phyloP scores from a whole-genome alignment of 768 basidiomycete species.

The Krasilnikovozyma curviuscula region DNA sequence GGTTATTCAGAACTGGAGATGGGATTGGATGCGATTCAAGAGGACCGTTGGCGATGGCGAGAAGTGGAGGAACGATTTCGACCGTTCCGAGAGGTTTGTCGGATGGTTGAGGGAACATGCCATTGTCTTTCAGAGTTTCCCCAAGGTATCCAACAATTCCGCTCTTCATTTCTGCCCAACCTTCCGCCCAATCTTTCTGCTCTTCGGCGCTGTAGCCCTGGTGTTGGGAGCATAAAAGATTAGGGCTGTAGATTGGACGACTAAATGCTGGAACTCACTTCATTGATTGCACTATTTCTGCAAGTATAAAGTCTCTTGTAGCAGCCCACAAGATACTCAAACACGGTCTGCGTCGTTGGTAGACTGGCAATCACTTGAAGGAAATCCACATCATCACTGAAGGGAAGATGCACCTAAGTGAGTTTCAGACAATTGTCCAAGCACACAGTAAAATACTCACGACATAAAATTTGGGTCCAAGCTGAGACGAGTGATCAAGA shows the following conservation, averaged over 20 bases:
- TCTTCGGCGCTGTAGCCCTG: conserved; percentile 41
- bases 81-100: conserved; percentile 50
- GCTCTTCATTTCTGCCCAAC: conserved; percentile 60
- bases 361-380: conserved; percentile 40
- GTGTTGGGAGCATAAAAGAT: neutral
- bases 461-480: conserved; percentile 52
- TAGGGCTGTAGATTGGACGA: neutral
- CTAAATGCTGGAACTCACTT: neutral
- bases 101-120: conserved; percentile 79
- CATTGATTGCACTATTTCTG: neutral
- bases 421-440: neutral
- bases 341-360: conserved; percentile 55
- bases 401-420: neutral
- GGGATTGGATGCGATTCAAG: conserved; percentile 34
- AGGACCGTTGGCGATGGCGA: conserved; percentile 50
- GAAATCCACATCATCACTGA: conserved; percentile 29
- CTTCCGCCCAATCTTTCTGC: conserved; percentile 36
- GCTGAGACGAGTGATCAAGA: conserved; percentile 68
- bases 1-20: conserved; percentile 25
- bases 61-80: conserved; percentile 64
- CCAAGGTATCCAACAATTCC: conserved; percentile 69
- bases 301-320: conserved; percentile 64
- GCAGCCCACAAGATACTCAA: conserved; percentile 73
- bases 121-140: conserved; percentile 70
- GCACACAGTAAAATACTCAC: conserved; percentile 29